phyloP scores from a whole-genome alignment of 331 rosid genomes.

The Pyracantha coccinea region DNA sequence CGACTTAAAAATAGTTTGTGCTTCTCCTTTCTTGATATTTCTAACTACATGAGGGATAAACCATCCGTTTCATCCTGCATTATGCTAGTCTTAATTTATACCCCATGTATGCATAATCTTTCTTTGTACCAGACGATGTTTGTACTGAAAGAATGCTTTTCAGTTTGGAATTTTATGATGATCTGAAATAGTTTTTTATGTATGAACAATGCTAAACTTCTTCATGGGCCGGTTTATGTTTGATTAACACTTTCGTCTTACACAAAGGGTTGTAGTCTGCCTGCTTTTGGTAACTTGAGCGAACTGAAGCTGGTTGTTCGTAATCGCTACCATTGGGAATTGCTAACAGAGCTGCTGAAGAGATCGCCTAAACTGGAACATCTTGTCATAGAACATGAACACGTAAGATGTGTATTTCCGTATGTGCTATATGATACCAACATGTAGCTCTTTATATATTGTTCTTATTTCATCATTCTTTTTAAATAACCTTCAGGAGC shows the following conservation, averaged over 20 bases:
- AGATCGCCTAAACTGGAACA: slow-evolving; percentile 1
- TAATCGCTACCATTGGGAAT: background rate
- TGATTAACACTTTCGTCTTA: background rate
- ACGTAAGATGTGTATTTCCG: background rate
- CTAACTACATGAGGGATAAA: background rate
- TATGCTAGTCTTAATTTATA: background rate
- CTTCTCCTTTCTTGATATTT: background rate
- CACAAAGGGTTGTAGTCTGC: background rate
- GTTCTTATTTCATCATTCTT: background rate
- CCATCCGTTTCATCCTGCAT: background rate
- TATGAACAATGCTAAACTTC: background rate
- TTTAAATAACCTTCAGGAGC: too few relatives aligned
- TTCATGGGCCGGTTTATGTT: background rate
- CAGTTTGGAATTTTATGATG: background rate
- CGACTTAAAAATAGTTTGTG: background rate
- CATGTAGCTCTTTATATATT: background rate
- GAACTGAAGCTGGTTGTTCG: background rate
- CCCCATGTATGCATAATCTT: background rate
- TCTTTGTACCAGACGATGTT: background rate
- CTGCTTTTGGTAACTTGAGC: background rate
- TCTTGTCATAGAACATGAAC: background rate
- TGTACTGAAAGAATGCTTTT: background rate
- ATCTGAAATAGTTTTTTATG: background rate
- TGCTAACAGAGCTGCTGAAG: background rate
- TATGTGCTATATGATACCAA: background rate